Evolutionary conservation across 129 eudicot species (phyloP), one percentile per base, ranked within the genome.

Genomic region (Arctium minus): DNA sequence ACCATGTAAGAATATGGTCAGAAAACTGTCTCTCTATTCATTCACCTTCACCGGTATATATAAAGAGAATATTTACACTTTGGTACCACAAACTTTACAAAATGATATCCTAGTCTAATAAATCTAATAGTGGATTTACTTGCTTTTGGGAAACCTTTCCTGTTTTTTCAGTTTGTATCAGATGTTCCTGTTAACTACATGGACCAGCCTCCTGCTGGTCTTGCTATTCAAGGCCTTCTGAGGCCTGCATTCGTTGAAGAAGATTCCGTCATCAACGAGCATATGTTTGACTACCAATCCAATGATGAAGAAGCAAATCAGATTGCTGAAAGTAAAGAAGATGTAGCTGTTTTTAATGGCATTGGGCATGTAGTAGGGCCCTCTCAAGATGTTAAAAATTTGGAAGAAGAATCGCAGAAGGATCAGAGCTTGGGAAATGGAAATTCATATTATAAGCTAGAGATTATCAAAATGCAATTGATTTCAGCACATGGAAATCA

Each of bases 151-250:
- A 75, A 31, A 46, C 31, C 50, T 2, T 72, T 72, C 75, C 72
- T 8, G 72, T 37, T 78, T 74, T 46, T 83, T 53, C 87, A 94
- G 97, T 90, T 89, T 74, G 93, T 87, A 40, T 88, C 91, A 75
- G 97, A 88, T 72, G 89, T 85, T 85, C 97, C 97, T 78, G 76
- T 91, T 77, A 90, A 94, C 84, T 92, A 76, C 84, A 94, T 94
- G 98, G 93, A 90, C 22, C 91, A 89, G 86, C 97, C 92, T 76
- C 89, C 97, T 74, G 92, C 90, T 84, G 98, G 98, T 48, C 88
- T 94, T 65, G 87, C 89, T 30, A 87, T 94, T 77, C 92, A 94
- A 32, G 98, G 97, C 85, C 85, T 94, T 77, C 75, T 94, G 50
- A 89, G 94, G 85, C 95, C 97, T 80, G 90, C 97, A 31, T 89